phyloP scores from a whole-genome alignment of 2,329 filamentous ascomycete species.

The Neofusicoccum cordaticola region DNA sequence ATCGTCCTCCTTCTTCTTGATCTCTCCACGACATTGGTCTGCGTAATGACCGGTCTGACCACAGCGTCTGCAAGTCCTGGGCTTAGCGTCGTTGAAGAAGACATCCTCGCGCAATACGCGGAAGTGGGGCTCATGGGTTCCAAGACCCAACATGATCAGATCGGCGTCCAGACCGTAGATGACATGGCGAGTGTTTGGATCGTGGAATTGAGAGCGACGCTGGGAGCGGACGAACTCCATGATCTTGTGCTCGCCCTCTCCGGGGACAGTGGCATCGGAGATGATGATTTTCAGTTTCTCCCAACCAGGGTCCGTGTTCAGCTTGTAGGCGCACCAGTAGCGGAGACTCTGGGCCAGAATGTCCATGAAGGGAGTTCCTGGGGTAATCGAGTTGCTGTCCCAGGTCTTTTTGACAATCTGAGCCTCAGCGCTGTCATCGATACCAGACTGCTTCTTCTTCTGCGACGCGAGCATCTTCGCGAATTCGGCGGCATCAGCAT shows the following conservation, averaged over 20 bases:
- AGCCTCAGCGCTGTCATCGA: conserved; percentile 61
- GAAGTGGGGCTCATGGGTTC: conserved; percentile 96
- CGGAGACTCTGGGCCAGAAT: conserved; percentile 84
- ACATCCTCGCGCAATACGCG: conserved; percentile 95
- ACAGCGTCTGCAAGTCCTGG: conserved; percentile 82
- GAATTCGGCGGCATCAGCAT: conserved; percentile 84
- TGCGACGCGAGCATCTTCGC: conserved; percentile 70
- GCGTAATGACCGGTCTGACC: conserved; percentile 90
- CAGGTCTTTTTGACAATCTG: conserved; percentile 80
- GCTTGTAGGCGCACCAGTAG: conserved; percentile 97
- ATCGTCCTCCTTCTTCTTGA: conserved; percentile 74
- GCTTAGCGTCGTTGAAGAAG: conserved; percentile 83
- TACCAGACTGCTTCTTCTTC: conserved; percentile 56
- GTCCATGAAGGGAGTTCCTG: conserved; percentile 98
- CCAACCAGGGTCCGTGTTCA: conserved; percentile 96
- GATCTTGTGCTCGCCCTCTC: conserved; percentile 98
- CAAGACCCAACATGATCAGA: conserved; percentile 96
- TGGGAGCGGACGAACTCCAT: conserved; percentile 98
- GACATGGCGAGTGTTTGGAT: conserved; percentile 95
- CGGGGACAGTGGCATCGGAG: conserved; percentile 94
- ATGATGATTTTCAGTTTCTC: conserved; percentile 91
- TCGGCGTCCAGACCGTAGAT: conserved; percentile 98
- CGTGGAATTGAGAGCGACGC: conserved; percentile 81
- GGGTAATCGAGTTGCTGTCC: conserved; percentile 85
- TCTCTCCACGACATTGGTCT: conserved; percentile 75